Evolutionary conservation across 768 basidiomycete species (phyloP), one percentile per base, ranked within the genome.

Genomic region (Calocybe cyanea): DNA sequence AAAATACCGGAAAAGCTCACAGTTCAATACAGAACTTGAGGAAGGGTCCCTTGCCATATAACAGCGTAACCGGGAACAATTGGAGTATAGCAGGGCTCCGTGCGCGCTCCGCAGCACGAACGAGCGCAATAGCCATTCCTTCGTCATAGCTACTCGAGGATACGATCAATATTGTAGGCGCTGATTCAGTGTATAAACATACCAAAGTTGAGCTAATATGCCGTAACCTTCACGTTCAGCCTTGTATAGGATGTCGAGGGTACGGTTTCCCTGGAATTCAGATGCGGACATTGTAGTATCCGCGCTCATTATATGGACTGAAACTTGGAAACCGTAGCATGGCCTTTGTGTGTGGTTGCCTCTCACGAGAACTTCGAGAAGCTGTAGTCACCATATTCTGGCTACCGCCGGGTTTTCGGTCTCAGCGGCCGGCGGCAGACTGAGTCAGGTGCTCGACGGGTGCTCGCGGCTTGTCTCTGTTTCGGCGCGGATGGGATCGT

Each of bases 41-140:
- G 45, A 73, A 73, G 0, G 74, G 70, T 1, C 71, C 73, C 45
- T 67, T 67, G 2, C 74, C 72, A 50, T 73, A 72, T 7, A 61
- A 62, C 6, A 76, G 62, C 2, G 73, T 76, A 8, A 76, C 54
- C 4, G 74, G 73, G 53, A 76, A 74, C 31, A 76, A 54, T 52
- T 68, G 65, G 39, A 75, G 59, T 28, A 76, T 72, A 0, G 71
- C 73, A 7, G 74, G 73, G 51, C 71, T 74, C 18, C 59, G 62
- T 30, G 61, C 62, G n/a, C 71, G 64, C 51, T 75, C 74, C 0
- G 73, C 72, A 2, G 73, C 70, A n/a, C 69, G 70, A 7, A 75
- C 71, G 13, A 76, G 64, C 0, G 65, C 70, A 18, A 75, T 63
- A 4, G 66, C 73, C 52, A 65, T 72, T 39, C 72, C 67, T 0